phyloP scores from a whole-genome alignment of 1,139 yeast species.

The Hansenula lynferdii region DNA sequence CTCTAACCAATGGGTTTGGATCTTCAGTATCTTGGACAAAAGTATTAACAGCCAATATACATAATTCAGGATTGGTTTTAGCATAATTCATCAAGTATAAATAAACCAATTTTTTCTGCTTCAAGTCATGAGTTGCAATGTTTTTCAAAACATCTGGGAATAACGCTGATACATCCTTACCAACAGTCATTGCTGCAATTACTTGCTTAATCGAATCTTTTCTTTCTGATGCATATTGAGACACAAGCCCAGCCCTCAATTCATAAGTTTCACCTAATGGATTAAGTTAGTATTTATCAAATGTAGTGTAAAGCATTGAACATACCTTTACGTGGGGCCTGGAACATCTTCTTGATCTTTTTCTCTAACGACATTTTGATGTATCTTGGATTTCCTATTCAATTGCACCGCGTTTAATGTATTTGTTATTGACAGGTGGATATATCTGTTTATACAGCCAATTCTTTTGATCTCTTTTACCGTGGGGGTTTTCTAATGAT shows the following conservation, averaged over 20 bases:
- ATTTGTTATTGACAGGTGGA: background rate
- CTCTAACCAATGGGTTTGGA: conserved; percentile 93
- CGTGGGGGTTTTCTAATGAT: too few species aligned
- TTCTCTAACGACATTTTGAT: conserved; percentile 17
- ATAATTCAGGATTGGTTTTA: conserved; percentile 90
- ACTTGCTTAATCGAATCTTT: conserved; percentile 97
- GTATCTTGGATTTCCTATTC: background rate
- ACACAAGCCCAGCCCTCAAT: conserved; percentile 82
- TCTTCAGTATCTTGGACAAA: conserved; percentile 96
- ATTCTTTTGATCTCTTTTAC: too few species aligned
- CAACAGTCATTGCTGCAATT: conserved; percentile 97
- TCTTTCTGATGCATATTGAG: conserved; percentile 90
- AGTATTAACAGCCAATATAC: conserved; percentile 94
- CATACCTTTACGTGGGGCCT: conserved; percentile 51
- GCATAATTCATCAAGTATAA: conserved; percentile 96
- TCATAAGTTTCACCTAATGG: conserved; percentile 77
- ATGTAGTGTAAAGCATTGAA: background rate
- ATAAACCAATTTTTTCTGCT: conserved; percentile 94
- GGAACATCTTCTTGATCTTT: conserved; percentile 48
- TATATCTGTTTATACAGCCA: too few species aligned
- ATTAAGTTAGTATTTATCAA: background rate
- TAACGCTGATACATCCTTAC: conserved; percentile 93
- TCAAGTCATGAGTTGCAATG: conserved; percentile 94
- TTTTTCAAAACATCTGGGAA: conserved; percentile 97
- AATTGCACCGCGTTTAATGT: background rate